phyloP scores from a whole-genome alignment of 805 yeast species.

The Saturnispora silvae region DNA sequence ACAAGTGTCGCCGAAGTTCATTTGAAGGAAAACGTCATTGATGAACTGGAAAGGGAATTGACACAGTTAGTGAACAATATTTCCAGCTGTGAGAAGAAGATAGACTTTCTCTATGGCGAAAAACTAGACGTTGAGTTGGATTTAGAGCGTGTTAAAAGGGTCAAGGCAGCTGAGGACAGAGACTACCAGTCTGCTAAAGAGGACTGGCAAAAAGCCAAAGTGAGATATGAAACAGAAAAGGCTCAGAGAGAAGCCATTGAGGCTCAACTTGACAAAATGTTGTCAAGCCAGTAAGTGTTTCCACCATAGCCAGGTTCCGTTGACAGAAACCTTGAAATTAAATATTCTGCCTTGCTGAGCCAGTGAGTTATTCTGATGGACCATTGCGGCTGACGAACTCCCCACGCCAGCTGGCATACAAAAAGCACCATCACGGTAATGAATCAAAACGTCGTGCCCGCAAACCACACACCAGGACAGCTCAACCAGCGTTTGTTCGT shows the following conservation, averaged over 20 bases:
- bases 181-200: background rate
- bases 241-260: background rate
- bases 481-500: too few species aligned
- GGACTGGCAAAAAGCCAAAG: background rate
- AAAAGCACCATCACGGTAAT: too few species aligned
- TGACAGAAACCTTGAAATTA: too few species aligned
- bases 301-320: too few species aligned
- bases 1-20: background rate
- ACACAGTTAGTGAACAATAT: too few species aligned
- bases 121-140: background rate
- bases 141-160: background rate
- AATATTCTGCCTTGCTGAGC: too few species aligned
- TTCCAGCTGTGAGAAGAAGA: background rate
- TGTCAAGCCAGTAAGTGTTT: too few species aligned
- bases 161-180: background rate
- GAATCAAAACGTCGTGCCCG: too few species aligned
- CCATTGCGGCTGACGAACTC: too few species aligned
- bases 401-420: too few species aligned
- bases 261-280: background rate
- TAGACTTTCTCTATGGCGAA: background rate
- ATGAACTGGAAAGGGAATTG: background rate
- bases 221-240: background rate
- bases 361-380: too few species aligned
- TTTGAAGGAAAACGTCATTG: background rate
- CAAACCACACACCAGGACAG: too few species aligned